Evolutionary conservation across 2,329 filamentous ascomycete species (phyloP), one percentile per base, ranked within the genome.

Genomic region (Trematosphaeria pertusa): DNA sequence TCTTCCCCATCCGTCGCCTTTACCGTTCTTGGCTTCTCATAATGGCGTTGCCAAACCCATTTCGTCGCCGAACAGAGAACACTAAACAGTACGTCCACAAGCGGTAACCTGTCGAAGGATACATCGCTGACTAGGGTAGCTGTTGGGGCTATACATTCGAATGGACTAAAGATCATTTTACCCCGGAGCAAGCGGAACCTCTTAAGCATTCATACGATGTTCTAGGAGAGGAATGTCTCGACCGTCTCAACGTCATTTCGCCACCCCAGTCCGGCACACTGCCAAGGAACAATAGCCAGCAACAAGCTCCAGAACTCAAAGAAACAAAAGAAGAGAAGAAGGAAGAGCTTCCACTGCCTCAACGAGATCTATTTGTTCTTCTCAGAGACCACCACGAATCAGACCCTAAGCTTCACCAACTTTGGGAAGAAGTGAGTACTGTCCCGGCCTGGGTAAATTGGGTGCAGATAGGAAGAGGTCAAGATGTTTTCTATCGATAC

Each of bases 401-500:
- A 5, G 81, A 92, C 57, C 73, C 80, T 18, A 79, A 81, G 30
- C 72, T 86, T 17, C 60, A 67, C 6, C 58, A 79, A 43, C 73
- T 93, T 7, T 92, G 88, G 88, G 66, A 71, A 0, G 78, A 91
- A 61, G 77, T 88, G 45, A 86, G 84, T 46, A 84, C 80, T 0
- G 71, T 90, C 3, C 89, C 88, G 0, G 76, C 81, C 1, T 92
- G 88, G 87, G 88, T 92, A 2, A 84, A 91, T 64, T 92, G 87
- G 88, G 80, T 81, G 2, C 87, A 91, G 63, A 86, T 93, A 45
- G 76, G 80, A 48, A 78, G 88, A 60, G 89, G 88, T 0, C 88
- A 93, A 65, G 82, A 88, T 56, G 82, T 91, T 0, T 90, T 91
- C 62, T 91, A 89, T 67, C 82, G 88, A 26, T 92, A 91, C 67